These are phyloP conservation scores for Salvia rosmarinus DNA, from an alignment of 257 asterid species.

Conservation along the genomic window DNA sequence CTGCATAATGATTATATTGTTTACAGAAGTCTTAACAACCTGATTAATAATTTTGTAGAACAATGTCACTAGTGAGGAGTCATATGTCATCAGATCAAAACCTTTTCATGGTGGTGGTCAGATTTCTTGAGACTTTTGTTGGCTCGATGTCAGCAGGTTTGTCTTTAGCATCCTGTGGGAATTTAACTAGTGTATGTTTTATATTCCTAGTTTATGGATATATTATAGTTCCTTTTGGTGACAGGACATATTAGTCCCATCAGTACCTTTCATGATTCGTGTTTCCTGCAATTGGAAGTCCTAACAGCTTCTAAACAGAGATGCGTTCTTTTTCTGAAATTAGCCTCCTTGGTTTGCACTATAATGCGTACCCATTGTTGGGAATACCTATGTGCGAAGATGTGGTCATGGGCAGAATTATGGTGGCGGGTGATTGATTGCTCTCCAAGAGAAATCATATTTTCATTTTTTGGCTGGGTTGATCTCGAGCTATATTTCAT, in stretches of 20 bases:
- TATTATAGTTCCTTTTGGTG: neutral
- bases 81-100: conserved; percentile 75
- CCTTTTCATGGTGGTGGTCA: conserved; percentile 78
- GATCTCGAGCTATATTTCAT: conserved; percentile 16
- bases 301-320: neutral
- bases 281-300: conserved; percentile 3
- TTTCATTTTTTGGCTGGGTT: conserved; percentile 5
- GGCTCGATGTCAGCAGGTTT: conserved; percentile 98
- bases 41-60: conserved; percentile 54
- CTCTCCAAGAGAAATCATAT: neutral
- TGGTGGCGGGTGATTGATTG: neutral
- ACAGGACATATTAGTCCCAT: neutral
- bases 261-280: neutral
- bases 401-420: neutral
- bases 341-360: neutral
- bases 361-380: neutral
- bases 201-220: conserved; percentile 19
- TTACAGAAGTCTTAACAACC: conserved; percentile 33
- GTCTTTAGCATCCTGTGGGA: conserved; percentile 35
- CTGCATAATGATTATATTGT: conserved; percentile 33
- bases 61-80: conserved; percentile 94
- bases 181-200: conserved; percentile 26
- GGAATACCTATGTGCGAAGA: neutral
- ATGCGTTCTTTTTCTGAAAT: neutral
- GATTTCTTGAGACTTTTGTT: conserved; percentile 95